Conservation (phyloP, 805 yeast species). For the Pichia manshurica region DNA sequence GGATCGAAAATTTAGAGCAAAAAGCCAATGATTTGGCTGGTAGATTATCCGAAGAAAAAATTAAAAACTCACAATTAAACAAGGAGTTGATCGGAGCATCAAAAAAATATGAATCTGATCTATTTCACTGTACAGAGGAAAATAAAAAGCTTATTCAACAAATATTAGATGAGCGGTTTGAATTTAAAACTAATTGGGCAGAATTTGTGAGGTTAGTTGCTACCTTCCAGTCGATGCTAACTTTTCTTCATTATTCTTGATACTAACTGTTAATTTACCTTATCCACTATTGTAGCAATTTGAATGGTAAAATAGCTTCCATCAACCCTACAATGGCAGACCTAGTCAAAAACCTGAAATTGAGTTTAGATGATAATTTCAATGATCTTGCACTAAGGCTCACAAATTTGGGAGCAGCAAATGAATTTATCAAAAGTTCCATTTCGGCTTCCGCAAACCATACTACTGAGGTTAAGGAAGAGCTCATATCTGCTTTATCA, state of each 20-base stretch:
- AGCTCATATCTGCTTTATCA: constrained; percentile 4
- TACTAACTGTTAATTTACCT: constrained; percentile 4
- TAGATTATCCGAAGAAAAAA: constrained; percentile 41
- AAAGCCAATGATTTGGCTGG: constrained; percentile 41
- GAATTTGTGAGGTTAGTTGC: neutral
- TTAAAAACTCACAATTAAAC: constrained; percentile 30
- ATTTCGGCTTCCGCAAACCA: neutral
- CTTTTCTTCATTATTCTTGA: neutral
- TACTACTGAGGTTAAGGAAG: neutral
- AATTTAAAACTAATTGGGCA: neutral
- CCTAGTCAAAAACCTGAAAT: neutral
- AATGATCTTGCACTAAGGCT: constrained; percentile 5
- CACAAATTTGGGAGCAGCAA: neutral
- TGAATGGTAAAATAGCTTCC: neutral
- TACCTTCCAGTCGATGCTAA: neutral
- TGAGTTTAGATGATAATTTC: neutral
- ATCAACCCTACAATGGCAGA: neutral
- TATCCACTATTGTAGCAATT: neutral
- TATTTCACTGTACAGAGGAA: constrained; percentile 8
- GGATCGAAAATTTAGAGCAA: constrained; percentile 31
- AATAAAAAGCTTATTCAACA: neutral
- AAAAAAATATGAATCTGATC: constrained; percentile 10
- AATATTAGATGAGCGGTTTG: neutral
- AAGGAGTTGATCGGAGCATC: constrained; percentile 17
- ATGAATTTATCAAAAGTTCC: neutral